Evolutionary conservation across 768 basidiomycete genomes (phyloP), one percentile per base, ranked within the genome.

Genomic region (Tulasnella sp.): DNA sequence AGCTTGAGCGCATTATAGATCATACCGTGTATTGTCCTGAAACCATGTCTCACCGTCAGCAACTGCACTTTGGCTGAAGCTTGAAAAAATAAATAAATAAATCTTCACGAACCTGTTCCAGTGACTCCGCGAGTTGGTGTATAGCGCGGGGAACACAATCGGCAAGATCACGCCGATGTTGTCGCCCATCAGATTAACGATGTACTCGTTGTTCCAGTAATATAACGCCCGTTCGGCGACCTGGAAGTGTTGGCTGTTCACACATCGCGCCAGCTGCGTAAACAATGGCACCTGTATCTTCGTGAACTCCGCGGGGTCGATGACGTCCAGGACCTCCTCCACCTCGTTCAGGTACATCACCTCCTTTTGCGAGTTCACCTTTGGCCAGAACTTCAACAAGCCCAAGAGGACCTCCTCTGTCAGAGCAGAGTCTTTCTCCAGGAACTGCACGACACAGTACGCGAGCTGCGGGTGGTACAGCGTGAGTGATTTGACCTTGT

Each of bases 141-240:
- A 97, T 63, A 99, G 72, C 5, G 93, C 87, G 27, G 94, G 92
- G 76, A 98, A 99, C 52, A 99, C 92, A 67, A 99, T 90, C 5
- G 96, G 96, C 29, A 99, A 78, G 60, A 99, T 82, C 62, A 84
- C 72, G 22, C 81, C 71, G 63, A 98, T 78, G 69, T 98, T 98
- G 67, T 98, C 92, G 70, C 91, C 90, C 91, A 99, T 98, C 53
- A 99, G 80, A 71, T 96, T 99, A 66, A 99, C 90, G 64, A 98
- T 93, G 73, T 98, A 99, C 74, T 98, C 96, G 74, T 98, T 98
- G 74, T 98, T 97, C 96, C 96, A 99, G 71, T 96, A 98, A 65
- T 96, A 79, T 61, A 99, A 72, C 2, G 94, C 94, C 44, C 96
- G 82, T 71, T 99, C 96, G 4, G 96, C 94, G 29, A 99, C 94